phyloP scores from a whole-genome alignment of 768 basidiomycete genomes.

The Kwoniella mangroviensis region DNA sequence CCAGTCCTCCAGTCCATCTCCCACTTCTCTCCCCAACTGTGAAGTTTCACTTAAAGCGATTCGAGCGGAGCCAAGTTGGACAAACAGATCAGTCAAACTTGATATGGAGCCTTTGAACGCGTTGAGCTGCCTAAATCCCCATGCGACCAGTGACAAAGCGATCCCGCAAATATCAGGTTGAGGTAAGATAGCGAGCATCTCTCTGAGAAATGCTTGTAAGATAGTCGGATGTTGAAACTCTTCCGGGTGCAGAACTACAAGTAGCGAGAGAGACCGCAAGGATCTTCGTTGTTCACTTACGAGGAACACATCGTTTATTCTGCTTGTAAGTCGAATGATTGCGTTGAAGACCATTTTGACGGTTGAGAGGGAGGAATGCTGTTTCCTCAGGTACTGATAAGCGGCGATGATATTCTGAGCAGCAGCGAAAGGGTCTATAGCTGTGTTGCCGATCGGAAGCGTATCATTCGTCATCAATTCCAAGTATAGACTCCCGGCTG shows the following conservation, averaged over 20 bases:
- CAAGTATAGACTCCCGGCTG: slow-evolving; percentile 1
- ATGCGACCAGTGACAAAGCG: slow-evolving; percentile 77
- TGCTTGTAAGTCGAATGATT: slow-evolving; percentile 66
- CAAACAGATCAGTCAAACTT: slow-evolving; percentile 69
- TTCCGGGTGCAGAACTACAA: slow-evolving; percentile 68
- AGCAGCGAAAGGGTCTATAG: slow-evolving; percentile 19
- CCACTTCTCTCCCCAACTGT: not conserved
- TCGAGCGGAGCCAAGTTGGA: slow-evolving; percentile 62
- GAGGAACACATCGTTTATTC: slow-evolving; percentile 69
- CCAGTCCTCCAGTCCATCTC: slow-evolving; percentile 25
- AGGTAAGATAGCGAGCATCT: slow-evolving; percentile 68
- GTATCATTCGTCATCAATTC: slow-evolving; percentile 24
- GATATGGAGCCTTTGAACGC: slow-evolving; percentile 30
- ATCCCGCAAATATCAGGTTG: slow-evolving; percentile 71
- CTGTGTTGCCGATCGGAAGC: not conserved
- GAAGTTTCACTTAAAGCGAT: not conserved
- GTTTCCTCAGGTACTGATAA: slow-evolving; percentile 66
- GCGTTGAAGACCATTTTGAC: slow-evolving; percentile 77
- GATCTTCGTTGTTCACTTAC: slow-evolving; percentile 82
- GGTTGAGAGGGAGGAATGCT: slow-evolving; percentile 58
- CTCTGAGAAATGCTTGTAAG: slow-evolving; percentile 71
- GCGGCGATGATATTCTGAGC: slow-evolving; percentile 50
- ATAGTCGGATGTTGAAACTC: slow-evolving; percentile 68
- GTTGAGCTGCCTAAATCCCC: slow-evolving; percentile 65
- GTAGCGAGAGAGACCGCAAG: slow-evolving; percentile 73